A percentile compares a stretch with the other conserved stretches of the same genome.
These are phyloP conservation scores for Pisolithus tinctorius DNA, from an alignment of 768 basidiomycete species.

Conservation along the genomic window DNA sequence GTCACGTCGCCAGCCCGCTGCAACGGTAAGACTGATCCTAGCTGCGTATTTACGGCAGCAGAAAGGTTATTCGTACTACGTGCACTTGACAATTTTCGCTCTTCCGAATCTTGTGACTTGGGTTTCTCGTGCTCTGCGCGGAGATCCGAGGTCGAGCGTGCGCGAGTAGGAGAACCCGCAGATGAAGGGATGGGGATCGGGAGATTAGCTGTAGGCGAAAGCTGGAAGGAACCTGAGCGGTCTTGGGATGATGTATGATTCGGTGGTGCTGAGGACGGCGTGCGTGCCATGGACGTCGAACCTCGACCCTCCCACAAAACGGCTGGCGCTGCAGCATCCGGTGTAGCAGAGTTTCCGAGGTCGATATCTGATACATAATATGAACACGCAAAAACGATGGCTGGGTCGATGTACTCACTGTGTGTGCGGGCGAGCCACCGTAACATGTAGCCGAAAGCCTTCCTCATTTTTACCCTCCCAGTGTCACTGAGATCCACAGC, in stretches of 20 bases:
- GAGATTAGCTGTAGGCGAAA: conserved; percentile 29
- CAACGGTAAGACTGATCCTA: conserved; percentile 9
- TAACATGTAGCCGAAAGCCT: conserved; percentile 68
- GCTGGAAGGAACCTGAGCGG: conserved; percentile 19
- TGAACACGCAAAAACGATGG: conserved; percentile 1
- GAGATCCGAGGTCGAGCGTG: conserved; percentile 50
- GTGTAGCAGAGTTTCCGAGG: conserved; percentile 69
- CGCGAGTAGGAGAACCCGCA: conserved; percentile 44
- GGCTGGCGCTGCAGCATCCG: conserved; percentile 45
- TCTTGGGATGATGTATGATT: conserved; percentile 25
- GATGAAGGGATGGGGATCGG: conserved; percentile 31
- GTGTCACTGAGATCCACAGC: conserved; percentile 57
- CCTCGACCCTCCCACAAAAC: conserved; percentile 48
- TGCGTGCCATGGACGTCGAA: conserved; percentile 47
- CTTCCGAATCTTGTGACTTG: conserved; percentile 17
- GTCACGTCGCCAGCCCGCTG: conserved; percentile 8
- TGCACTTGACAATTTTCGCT: conserved; percentile 26
- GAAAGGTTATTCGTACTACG: conserved; percentile 22
- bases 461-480: conserved; percentile 67
- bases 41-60: conserved; percentile 15
- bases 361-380: conserved; percentile 30
- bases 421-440: conserved; percentile 51
- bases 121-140: conserved; percentile 37
- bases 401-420: conserved; percentile 18
- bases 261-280: conserved; percentile 34